A percentile compares a stretch with the other conserved stretches of the same genome.
Evolutionary conservation across 1,139 yeast genomes (phyloP).

Genomic region (Lodderomyces orthopsilosis): DNA sequence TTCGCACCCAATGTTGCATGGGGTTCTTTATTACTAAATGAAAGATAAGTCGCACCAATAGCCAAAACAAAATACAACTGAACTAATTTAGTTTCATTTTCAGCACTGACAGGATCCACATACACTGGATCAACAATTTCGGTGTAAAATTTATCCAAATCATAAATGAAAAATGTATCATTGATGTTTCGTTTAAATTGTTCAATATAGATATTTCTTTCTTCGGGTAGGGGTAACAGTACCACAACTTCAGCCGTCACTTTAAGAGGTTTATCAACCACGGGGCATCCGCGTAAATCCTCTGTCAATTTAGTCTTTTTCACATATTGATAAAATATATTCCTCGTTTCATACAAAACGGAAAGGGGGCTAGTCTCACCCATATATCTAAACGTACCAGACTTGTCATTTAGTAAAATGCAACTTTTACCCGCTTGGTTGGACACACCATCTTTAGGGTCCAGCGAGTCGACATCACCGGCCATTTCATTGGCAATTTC

Average conservation of each 20-base stretch:
- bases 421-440: constrained; percentile 18
- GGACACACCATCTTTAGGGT: constrained; percentile 13
- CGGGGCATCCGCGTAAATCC: constrained; percentile 32
- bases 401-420: constrained; percentile 20
- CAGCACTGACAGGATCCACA: constrained; percentile 20
- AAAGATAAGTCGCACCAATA: constrained; percentile 34
- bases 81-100: constrained; percentile 19
- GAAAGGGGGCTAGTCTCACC: constrained; percentile 29
- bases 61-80: constrained; percentile 39
- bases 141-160: constrained; percentile 26
- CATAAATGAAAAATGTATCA: constrained; percentile 32
- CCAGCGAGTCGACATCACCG: neutral
- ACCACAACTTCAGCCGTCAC: constrained; percentile 17
- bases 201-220: constrained; percentile 27
- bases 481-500: neutral
- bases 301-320: constrained; percentile 25
- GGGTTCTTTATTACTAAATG: constrained; percentile 18
- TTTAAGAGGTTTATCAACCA: constrained; percentile 28
- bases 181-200: constrained; percentile 34
- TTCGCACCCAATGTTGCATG: constrained; percentile 17
- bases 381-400: constrained; percentile 23
- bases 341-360: constrained; percentile 23
- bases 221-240: constrained; percentile 20
- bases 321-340: constrained; percentile 19
- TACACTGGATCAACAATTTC: constrained; percentile 27